phyloP scores from a whole-genome alignment of 2,329 filamentous ascomycete species.

The Byssoonygena ceratinophila region DNA sequence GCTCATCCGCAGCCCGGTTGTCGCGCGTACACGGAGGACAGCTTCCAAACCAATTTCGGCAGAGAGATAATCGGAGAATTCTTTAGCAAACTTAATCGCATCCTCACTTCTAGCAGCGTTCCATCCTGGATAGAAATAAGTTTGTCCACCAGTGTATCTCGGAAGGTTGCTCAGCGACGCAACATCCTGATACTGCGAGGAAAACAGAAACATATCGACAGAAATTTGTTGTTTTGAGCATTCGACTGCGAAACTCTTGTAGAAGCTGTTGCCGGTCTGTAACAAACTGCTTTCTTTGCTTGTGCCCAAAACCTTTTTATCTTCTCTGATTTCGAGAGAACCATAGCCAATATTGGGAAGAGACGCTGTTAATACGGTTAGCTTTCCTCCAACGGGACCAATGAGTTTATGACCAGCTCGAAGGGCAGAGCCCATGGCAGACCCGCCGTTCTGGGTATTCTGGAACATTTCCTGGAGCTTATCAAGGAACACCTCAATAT shows the following conservation, averaged over 20 bases:
- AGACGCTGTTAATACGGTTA: conserved; percentile 80
- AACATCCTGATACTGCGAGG: conserved; percentile 92
- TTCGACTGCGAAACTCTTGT: conserved; percentile 97
- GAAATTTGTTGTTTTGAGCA: conserved; percentile 98
- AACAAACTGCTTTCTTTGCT: conserved; percentile 79
- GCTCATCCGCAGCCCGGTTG: conserved; percentile 88
- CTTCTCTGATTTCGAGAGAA: conserved; percentile 84
- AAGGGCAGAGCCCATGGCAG: conserved; percentile 90
- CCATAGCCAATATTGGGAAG: conserved; percentile 83
- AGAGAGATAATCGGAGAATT: conserved; percentile 95
- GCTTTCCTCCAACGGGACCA: conserved; percentile 85
- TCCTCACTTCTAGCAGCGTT: conserved; percentile 89
- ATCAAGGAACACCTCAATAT: conserved; percentile 80
- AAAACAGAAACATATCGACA: conserved; percentile 96
- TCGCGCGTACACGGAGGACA: conserved; percentile 87
- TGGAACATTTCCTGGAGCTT: conserved; percentile 96
- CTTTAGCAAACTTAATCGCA: conserved; percentile 92
- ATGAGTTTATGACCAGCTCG: conserved; percentile 93
- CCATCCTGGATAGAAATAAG: conserved; percentile 97
- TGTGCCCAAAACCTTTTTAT: conserved; percentile 90
- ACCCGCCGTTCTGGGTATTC: conserved; percentile 77
- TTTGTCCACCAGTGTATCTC: conserved; percentile 92
- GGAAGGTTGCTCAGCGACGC: conserved; percentile 92
- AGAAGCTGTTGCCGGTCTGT: conserved; percentile 90
- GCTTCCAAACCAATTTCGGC: conserved; percentile 93